Evolutionary conservation across 2,329 filamentous ascomycete genomes (phyloP), one percentile per base, ranked within the genome.

Genomic region (Fusarium albosuccineum): DNA sequence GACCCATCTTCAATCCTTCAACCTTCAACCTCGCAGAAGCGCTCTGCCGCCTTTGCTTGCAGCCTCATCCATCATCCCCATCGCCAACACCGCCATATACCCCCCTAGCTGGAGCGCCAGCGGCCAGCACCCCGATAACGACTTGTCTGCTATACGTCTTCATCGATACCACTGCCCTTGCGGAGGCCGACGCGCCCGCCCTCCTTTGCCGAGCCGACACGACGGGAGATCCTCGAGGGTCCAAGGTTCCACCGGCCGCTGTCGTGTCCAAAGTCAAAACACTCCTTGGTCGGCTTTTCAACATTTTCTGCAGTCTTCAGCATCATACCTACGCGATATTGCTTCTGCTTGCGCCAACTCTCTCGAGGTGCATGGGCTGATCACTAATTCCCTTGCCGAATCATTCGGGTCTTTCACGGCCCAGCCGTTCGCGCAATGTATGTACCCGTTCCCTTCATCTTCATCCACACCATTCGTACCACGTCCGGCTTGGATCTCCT

Each of bases 381-480:
- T 37, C 27, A 37, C 29, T n/a, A 34, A 49, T 61, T 53, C 52
- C 40, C 46, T 27, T 30, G 41, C 63, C 62, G 54, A 60, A 57
- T 59, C 56, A 40, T 57, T 70, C 49, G 52, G 66, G 63, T 60
- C 59, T 59, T 48, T 60, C 48, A 33, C 62, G 59, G 54, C 60
- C 60, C 29, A 48, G 39, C 59, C 67, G 60, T 67, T 62, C 51
- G 40, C 63, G 67, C 65, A 67, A 73, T 73, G 70, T 73, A 72
- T 30, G 70, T 62, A 27, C 33, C 37, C n/a, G 14, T 37, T 56
- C 36, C 34, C 55, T 48, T 42, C 46, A n/a, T 26, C 36, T 50
- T 55, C 36, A 22, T 39, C 8, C 53, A 49, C 33, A 41, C 48
- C 37, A 22, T 26, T 34, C 34, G n/a, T 14, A 17, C 22, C 16